Conservation (phyloP, 257 asterid genomes). For the Solanum pennellii region DNA sequence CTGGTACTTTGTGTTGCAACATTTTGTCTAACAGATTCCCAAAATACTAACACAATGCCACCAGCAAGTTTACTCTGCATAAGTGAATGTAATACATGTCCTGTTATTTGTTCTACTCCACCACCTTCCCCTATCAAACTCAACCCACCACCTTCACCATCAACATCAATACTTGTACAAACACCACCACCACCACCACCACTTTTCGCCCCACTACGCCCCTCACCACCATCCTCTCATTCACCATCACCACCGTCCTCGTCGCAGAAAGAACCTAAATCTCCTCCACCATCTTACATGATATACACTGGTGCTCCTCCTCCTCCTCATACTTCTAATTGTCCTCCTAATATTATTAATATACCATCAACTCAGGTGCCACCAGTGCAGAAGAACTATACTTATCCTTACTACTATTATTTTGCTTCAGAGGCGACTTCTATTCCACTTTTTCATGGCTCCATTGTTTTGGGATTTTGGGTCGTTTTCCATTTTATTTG, state of each 20-base stretch:
- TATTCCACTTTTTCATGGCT: conserved; percentile 7
- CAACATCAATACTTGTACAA: conserved; percentile 11
- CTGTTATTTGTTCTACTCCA: conserved; percentile 54
- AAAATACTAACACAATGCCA: conserved; percentile 10
- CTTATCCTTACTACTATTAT: conserved; percentile 64
- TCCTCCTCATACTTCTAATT: not conserved
- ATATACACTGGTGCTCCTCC: not conserved
- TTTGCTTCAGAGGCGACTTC: conserved; percentile 40
- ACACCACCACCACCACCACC: conserved; percentile 11
- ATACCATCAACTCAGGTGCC: conserved; percentile 26
- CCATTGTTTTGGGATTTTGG: conserved; percentile 14
- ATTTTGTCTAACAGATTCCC: conserved; percentile 7
- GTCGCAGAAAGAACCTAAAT: not conserved
- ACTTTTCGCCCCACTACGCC: conserved; percentile 17
- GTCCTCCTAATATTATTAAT: not conserved
- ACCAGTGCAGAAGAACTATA: conserved; percentile 36
- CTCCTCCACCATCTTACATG: conserved; percentile 2
- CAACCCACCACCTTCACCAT: conserved; percentile 3
- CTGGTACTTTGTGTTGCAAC: conserved; percentile 11
- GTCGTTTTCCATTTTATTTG: conserved; percentile 5
- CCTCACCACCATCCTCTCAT: conserved; percentile 25
- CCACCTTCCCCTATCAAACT: conserved; percentile 32
- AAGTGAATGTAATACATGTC: conserved; percentile 64
- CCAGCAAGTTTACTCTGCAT: conserved; percentile 41
- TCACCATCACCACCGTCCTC: conserved; percentile 22